Conservation (phyloP, 2,329 filamentous ascomycete genomes). For the Thermomyces lanuginosus region DNA sequence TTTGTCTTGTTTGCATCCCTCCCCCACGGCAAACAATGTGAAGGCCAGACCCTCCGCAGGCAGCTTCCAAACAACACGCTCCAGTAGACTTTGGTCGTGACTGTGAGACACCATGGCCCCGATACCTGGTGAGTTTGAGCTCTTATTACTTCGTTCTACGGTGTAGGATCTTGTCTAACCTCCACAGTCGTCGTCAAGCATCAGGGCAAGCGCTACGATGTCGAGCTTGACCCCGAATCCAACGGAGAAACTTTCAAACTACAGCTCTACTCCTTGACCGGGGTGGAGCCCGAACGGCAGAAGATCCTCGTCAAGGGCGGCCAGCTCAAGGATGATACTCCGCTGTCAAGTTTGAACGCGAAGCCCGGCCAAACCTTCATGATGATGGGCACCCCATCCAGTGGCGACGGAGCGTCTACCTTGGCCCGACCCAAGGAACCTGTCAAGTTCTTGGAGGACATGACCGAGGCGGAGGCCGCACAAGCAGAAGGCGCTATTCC, state of each 20-base stretch:
- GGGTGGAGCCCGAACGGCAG: conserved; percentile 88
- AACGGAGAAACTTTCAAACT: conserved; percentile 90
- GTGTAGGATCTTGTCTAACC: neutral
- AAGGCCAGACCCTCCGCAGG: too few relatives aligned
- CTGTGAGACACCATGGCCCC: conserved; percentile 42
- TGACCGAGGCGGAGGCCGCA: conserved; percentile 86
- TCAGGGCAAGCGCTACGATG: conserved; percentile 83
- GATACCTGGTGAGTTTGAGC: conserved; percentile 38
- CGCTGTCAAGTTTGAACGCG: conserved; percentile 65
- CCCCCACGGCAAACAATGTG: too few relatives aligned
- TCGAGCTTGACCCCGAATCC: conserved; percentile 72
- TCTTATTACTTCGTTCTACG: conserved; percentile 1
- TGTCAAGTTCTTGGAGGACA: conserved; percentile 86
- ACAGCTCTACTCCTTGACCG: conserved; percentile 86
- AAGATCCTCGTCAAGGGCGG: conserved; percentile 91
- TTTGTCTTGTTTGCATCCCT: conserved; percentile 21
- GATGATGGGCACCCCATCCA: conserved; percentile 86
- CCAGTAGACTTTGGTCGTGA: too few relatives aligned
- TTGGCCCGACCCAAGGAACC: conserved; percentile 58
- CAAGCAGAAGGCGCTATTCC: conserved; percentile 70
- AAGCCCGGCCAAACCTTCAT: conserved; percentile 79
- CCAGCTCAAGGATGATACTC: conserved; percentile 87
- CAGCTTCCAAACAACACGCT: too few relatives aligned
- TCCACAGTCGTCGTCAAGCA: conserved; percentile 74
- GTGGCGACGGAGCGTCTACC: conserved; percentile 40